Base-by-base conservation (phyloP, 2,329 filamentous ascomycete genomes). In the Pezicula carpinea region DNA sequence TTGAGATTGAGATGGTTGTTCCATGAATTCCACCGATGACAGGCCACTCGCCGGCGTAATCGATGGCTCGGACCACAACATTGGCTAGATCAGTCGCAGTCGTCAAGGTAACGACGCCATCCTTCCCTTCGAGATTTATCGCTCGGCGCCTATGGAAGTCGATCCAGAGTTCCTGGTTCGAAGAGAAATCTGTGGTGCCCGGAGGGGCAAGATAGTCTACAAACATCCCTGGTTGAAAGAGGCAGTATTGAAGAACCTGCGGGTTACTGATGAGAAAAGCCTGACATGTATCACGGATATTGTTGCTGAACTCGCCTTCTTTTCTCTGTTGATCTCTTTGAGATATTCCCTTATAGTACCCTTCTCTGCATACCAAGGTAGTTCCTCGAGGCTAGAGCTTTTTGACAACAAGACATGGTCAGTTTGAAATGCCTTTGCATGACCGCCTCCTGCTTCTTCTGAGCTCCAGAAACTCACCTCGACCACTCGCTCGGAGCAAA, bases 311-410 rank as follows among this genome's bases (percentile, higher is more conserved):
- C 36, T 32, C 26, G 36, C 46, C 42, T 48, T 48, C 41, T 45
- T 45, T 36, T 48, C 42, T 41, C 67, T 66, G 57, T 80, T 80
- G 5, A 81, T 49, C 17, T 74, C 59, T 18, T 63, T 52, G 0
- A 82, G 66, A 54, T 81, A 79, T 23, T 67, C 54, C 1, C 71
- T 68, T 5, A 73, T 69, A 4, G 61, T 59, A 26, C 65, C 65
- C 53, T 83, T 83, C 46, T 69, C 69, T 0, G 59, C 55, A 79
- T 73, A 80, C 64, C 71, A 75, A 0, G 70, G 60, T 44, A 78
- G 66, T 11, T 69, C 49, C 2, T 65, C 58, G 13, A 65, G 48
- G 4, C 53, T 56, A 1, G 60, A 54, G 23, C 65, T 69, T 36
- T 44, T 11, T 8, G 29, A 32, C 19, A 32, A 22, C 2, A 23